A percentile compares a stretch with the other conserved stretches of the same genome.
Conservation (phyloP, 1,284 basidiomycete genomes). For the Trametes versicolor region DNA sequence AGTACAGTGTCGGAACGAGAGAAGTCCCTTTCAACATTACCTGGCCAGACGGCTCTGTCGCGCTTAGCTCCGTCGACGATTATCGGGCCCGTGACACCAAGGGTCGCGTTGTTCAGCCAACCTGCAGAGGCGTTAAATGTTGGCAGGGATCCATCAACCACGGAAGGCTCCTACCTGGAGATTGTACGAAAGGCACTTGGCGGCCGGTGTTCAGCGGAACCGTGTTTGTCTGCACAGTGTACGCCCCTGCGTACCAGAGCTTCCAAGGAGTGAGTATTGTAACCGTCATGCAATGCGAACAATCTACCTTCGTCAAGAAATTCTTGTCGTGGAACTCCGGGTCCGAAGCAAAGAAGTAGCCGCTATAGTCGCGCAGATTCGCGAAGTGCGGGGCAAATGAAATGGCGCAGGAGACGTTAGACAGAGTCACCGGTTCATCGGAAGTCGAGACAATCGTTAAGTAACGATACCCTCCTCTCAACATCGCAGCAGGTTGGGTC, state of each 20-base stretch:
- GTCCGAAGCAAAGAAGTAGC: slow-evolving; percentile 64
- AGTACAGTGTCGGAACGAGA: neutral
- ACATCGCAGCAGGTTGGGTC: slow-evolving; percentile 55
- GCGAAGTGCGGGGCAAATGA: slow-evolving; percentile 65
- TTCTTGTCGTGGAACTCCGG: slow-evolving; percentile 56
- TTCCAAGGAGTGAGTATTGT: slow-evolving; percentile 10
- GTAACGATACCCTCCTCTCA: slow-evolving; percentile 66
- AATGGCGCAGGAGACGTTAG: slow-evolving; percentile 63
- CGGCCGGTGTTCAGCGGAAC: slow-evolving; percentile 63
- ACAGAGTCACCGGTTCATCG: slow-evolving; percentile 49
- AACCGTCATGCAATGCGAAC: neutral
- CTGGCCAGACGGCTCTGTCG: slow-evolving; percentile 69
- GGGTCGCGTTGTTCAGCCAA: slow-evolving; percentile 66
- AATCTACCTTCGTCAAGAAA: slow-evolving; percentile 60
- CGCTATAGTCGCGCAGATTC: slow-evolving; percentile 60
- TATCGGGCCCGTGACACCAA: slow-evolving; percentile 67
- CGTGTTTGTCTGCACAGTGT: slow-evolving; percentile 69
- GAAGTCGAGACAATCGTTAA: slow-evolving; percentile 60
- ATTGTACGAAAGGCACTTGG: slow-evolving; percentile 55
- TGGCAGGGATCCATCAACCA: too few relatives aligned
- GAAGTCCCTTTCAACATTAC: slow-evolving; percentile 35
- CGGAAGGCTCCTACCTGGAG: slow-evolving; percentile 43
- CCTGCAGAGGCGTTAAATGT: slow-evolving; percentile 41
- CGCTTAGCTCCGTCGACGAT: slow-evolving; percentile 73
- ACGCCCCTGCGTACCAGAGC: slow-evolving; percentile 71